Conservation (phyloP, 805 yeast genomes). For the Kodamaea kakaduensis region DNA sequence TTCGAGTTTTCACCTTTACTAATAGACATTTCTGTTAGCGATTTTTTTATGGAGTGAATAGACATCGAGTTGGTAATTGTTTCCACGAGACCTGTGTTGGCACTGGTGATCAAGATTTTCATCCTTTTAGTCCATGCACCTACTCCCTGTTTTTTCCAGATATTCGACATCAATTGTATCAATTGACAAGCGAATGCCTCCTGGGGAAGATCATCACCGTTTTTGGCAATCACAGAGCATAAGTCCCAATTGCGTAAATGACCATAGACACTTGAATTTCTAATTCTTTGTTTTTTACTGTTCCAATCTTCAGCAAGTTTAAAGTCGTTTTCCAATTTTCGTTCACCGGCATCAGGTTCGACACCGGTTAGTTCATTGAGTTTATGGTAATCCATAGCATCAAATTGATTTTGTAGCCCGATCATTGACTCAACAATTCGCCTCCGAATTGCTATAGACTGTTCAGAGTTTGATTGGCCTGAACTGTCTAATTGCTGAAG, state of each 20-base stretch:
- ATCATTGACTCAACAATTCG: slow-evolving; percentile 31
- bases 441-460: slow-evolving; percentile 21
- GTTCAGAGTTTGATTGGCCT: slow-evolving; percentile 50
- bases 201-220: slow-evolving; percentile 93
- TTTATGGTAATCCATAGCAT: slow-evolving; percentile 30
- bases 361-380: slow-evolving; percentile 59
- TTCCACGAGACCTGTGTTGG: slow-evolving; percentile 88
- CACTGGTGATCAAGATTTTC: slow-evolving; percentile 89
- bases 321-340: slow-evolving; percentile 88
- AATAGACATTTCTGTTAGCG: slow-evolving; percentile 72
- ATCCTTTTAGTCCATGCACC: slow-evolving; percentile 90
- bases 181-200: slow-evolving; percentile 97
- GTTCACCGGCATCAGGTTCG: slow-evolving; percentile 67
- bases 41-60: slow-evolving; percentile 90
- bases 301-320: slow-evolving; percentile 94
- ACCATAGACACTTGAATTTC: slow-evolving; percentile 75
- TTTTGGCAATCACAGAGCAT: slow-evolving; percentile 92
- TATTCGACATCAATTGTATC: slow-evolving; percentile 77
- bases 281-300: slow-evolving; percentile 72
- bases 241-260: slow-evolving; percentile 91
- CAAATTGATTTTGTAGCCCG: slow-evolving; percentile 39
- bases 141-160: slow-evolving; percentile 70
- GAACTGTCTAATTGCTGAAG: slow-evolving; percentile 80
- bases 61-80: slow-evolving; percentile 94
- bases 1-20: slow-evolving; percentile 65